These are phyloP conservation scores for Ascocoryne sarcoides DNA, from an alignment of 2,329 filamentous ascomycete genomes.

Conservation along the genomic window DNA sequence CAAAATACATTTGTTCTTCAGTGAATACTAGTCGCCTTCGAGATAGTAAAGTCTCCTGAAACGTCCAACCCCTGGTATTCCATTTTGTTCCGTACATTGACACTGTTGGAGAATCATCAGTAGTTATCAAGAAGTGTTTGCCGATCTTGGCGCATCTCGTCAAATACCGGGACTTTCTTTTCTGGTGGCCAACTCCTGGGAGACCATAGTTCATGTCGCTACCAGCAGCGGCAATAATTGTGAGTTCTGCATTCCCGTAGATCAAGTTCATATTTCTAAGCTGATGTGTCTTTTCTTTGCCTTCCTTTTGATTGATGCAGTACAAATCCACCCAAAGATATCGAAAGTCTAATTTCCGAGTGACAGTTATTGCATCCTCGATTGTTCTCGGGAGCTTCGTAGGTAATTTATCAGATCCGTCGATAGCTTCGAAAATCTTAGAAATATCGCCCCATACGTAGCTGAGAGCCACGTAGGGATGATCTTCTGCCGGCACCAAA, in stretches of 20 bases:
- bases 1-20: conserved; percentile 23
- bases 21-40: conserved; percentile 28
- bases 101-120: background rate
- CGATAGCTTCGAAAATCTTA: background rate
- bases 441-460: conserved; percentile 7
- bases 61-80: conserved; percentile 29
- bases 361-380: conserved; percentile 19
- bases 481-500: background rate
- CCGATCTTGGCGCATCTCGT: conserved; percentile 5
- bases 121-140: conserved; percentile 8
- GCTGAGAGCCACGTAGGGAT: conserved; percentile 3
- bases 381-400: conserved; percentile 10
- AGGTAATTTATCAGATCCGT: background rate
- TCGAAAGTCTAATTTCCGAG: conserved; percentile 12
- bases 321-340: conserved; percentile 27
- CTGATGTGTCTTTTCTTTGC: conserved; percentile 6
- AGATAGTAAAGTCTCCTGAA: conserved; percentile 29
- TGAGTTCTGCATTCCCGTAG: conserved; percentile 16
- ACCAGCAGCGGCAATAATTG: conserved; percentile 19
- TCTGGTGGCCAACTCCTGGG: conserved; percentile 13
- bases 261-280: conserved; percentile 19
- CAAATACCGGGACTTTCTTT: conserved; percentile 4
- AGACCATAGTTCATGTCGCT: conserved; percentile 15
- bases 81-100: conserved; percentile 11
- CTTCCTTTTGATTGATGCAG: conserved; percentile 22